Evolutionary conservation across 2,329 filamentous ascomycete genomes (phyloP).

Genomic region (Leptographium wingfieldii): DNA sequence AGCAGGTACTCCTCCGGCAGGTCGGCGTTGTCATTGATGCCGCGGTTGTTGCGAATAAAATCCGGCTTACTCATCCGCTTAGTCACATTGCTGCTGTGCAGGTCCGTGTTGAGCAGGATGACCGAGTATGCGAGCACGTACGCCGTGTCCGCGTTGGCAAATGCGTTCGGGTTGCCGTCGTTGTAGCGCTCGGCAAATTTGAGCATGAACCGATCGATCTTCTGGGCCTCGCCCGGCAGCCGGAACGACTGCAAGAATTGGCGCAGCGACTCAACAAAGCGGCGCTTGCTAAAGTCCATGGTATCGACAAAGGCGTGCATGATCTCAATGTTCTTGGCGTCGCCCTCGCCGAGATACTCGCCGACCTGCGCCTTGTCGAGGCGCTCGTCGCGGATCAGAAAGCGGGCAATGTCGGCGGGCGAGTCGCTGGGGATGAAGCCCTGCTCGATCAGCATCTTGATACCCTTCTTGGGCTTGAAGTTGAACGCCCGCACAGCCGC

Average conservation of each 20-base stretch:
- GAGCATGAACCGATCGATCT: conserved; percentile 98
- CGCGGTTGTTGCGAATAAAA: conserved; percentile 97
- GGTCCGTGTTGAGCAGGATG: conserved; percentile 90
- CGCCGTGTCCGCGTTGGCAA: conserved; percentile 94
- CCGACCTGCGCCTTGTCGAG: conserved; percentile 88
- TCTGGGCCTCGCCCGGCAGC: conserved; percentile 89
- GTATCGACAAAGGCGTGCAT: conserved; percentile 97
- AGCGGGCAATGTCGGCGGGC: conserved; percentile 71
- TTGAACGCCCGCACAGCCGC: conserved; percentile 91
- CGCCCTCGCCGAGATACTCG: conserved; percentile 88
- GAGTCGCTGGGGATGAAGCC: conserved; percentile 75
- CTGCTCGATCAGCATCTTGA: conserved; percentile 71
- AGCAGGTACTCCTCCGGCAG: conserved; percentile 84
- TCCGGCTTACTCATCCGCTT: conserved; percentile 90
- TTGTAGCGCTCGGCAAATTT: conserved; percentile 97
- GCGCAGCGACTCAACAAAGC: conserved; percentile 85
- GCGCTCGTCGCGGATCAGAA: conserved; percentile 68
- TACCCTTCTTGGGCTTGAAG: conserved; percentile 89
- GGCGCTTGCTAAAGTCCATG: conserved; percentile 85
- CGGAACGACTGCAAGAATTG: conserved; percentile 92
- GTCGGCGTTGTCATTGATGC: conserved; percentile 94
- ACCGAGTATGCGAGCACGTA: conserved; percentile 95
- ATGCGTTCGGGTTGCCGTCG: conserved; percentile 88
- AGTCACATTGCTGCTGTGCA: conserved; percentile 76
- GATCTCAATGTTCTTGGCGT: conserved; percentile 83